Conservation (phyloP, 2,329 filamentous ascomycete genomes). For the Aspergillus niger region DNA sequence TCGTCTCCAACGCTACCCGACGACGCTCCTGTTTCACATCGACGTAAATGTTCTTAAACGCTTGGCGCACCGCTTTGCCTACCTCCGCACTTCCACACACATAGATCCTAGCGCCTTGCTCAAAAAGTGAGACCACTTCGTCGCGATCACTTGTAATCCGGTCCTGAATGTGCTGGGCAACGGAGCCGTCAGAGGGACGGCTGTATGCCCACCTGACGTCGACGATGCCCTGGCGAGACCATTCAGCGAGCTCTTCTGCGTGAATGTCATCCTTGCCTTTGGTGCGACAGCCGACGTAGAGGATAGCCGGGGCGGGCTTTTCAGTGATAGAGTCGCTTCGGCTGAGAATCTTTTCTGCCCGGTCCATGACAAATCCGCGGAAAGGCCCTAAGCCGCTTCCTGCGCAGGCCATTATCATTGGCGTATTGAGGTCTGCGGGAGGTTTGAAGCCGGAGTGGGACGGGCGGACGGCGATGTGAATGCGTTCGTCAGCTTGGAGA, state of each 20-base stretch:
- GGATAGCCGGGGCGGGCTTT: constrained; percentile 34
- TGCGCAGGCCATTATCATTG: constrained; percentile 44
- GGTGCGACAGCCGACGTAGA: constrained; percentile 42
- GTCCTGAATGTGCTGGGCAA: constrained; percentile 58
- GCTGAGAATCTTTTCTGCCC: constrained; percentile 46
- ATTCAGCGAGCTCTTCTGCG: constrained; percentile 48
- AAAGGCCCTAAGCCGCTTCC: constrained; percentile 63
- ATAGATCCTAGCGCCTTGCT: constrained; percentile 58
- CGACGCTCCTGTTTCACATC: constrained; percentile 34
- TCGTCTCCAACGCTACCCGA: constrained; percentile 34
- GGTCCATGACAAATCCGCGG: constrained; percentile 64
- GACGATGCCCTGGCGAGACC: constrained; percentile 64
- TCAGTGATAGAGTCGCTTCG: constrained; percentile 22
- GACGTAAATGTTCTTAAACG: constrained; percentile 39
- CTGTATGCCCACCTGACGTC: constrained; percentile 64
- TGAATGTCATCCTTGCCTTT: constrained; percentile 41
- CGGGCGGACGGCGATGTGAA: constrained; percentile 39
- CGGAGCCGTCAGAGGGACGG: constrained; percentile 47
- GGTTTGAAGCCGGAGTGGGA: constrained; percentile 41
- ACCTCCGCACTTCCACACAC: constrained; percentile 64
- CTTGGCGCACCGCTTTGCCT: constrained; percentile 51
- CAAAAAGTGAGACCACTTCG: constrained; percentile 50
- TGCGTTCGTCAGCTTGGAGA: constrained; percentile 34
- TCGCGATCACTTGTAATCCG: constrained; percentile 51
- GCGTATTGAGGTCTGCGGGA: constrained; percentile 35